Evolutionary conservation across 2,329 filamentous ascomycete species (phyloP).

Genomic region (Pyrenophora tritici-repentis): DNA sequence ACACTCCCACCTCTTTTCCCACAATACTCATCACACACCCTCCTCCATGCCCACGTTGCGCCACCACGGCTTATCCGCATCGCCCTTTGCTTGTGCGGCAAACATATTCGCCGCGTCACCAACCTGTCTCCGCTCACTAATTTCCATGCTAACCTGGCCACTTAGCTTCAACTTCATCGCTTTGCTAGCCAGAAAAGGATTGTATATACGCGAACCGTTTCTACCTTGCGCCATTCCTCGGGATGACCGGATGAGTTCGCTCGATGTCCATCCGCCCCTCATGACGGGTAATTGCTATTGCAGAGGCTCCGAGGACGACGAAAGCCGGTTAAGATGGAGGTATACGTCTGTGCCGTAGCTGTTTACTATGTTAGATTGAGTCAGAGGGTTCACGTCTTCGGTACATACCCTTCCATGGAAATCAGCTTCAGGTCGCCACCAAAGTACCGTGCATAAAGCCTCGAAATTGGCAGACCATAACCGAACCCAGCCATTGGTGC

Average conservation of each 20-base stretch:
- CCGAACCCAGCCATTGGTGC: constrained; percentile 99
- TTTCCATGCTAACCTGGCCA: constrained; percentile 60
- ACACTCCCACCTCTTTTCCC: not conserved
- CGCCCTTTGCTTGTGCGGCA: constrained; percentile 39
- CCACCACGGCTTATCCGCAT: constrained; percentile 51
- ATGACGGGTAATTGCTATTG: constrained; percentile 92
- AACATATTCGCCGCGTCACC: constrained; percentile 83
- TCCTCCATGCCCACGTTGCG: constrained; percentile 57
- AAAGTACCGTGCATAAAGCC: constrained; percentile 95
- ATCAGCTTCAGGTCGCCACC: constrained; percentile 96
- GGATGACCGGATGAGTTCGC: constrained; percentile 40
- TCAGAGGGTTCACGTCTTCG: not conserved
- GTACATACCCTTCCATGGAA: constrained; percentile 93
- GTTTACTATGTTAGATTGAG: constrained; percentile 21
- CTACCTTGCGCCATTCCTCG: constrained; percentile 64
- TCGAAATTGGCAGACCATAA: constrained; percentile 93
- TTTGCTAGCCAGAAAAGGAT: constrained; percentile 47
- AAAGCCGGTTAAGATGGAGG: constrained; percentile 93
- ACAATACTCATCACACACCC: constrained; percentile 42
- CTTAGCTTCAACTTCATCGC: constrained; percentile 72
- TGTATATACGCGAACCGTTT: constrained; percentile 28
- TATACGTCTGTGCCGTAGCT: constrained; percentile 99
- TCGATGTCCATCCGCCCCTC: constrained; percentile 67
- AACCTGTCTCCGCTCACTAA: constrained; percentile 87
- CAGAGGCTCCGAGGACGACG: constrained; percentile 91